These are phyloP conservation scores for Chalciporus chontae DNA, from an alignment of 768 basidiomycete genomes.

Conservation along the genomic window DNA sequence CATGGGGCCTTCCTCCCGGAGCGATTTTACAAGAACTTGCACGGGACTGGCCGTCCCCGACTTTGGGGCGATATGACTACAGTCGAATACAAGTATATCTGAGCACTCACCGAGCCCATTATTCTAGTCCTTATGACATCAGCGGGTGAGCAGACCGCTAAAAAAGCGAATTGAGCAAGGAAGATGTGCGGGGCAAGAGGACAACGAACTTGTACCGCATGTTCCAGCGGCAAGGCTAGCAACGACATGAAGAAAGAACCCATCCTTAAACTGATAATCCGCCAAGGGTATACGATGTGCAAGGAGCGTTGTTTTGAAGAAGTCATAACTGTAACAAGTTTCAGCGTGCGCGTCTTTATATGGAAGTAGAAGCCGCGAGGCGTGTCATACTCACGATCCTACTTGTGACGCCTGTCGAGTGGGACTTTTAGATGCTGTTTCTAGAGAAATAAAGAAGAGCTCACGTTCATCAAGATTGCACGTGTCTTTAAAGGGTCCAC, in stretches of 20 bases:
- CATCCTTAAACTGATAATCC: constrained; percentile 61
- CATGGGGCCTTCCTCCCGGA: constrained; percentile 68
- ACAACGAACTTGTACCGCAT: constrained; percentile 67
- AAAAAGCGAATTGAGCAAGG: constrained; percentile 4
- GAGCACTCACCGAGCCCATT: constrained; percentile 62
- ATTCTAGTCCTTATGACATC: constrained; percentile 75
- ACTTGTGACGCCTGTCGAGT: constrained; percentile 67
- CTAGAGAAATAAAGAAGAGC: constrained; percentile 14
- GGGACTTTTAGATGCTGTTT: constrained; percentile 3
- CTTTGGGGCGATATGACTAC: constrained; percentile 32
- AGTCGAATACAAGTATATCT: not conserved
- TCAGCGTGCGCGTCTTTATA: constrained; percentile 1
- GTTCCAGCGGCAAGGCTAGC: constrained; percentile 71
- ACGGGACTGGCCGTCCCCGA: constrained; percentile 46
- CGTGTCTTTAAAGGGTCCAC: constrained; percentile 38
- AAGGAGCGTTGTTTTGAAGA: constrained; percentile 62
- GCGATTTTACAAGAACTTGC: constrained; percentile 53
- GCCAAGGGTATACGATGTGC: constrained; percentile 49
- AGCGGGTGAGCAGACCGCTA: constrained; percentile 76
- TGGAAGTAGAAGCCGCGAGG: not conserved
- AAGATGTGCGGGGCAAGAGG: not conserved
- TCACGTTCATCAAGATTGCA: constrained; percentile 74
- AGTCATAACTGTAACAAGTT: constrained; percentile 57
- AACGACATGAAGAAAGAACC: constrained; percentile 60
- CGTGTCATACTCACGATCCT: constrained; percentile 59